phyloP scores from a whole-genome alignment of 2,329 filamentous ascomycete species.

The Claviceps sp. region DNA sequence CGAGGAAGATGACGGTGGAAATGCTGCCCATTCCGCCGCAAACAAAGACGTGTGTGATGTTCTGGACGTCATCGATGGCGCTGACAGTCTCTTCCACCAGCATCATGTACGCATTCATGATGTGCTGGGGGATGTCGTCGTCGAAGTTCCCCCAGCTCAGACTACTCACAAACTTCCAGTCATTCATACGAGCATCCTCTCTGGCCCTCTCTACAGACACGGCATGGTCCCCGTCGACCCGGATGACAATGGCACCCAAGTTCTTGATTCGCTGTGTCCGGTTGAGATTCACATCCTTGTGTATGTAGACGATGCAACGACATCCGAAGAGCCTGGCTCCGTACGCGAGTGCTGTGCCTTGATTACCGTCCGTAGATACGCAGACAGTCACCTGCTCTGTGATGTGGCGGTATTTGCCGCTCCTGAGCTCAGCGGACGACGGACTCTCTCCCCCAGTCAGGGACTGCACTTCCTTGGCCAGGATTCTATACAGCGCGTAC shows the following conservation, averaged over 20 bases:
- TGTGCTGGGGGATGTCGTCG: slow-evolving; percentile 4
- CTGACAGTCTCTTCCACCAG: slow-evolving; percentile 6
- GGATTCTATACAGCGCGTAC: slow-evolving; percentile 8
- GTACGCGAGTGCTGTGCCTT: slow-evolving; percentile 8
- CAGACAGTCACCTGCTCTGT: slow-evolving; percentile 8
- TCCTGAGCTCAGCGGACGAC: slow-evolving; percentile 4
- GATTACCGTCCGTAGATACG: slow-evolving; percentile 9
- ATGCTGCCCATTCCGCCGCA: slow-evolving; percentile 9
- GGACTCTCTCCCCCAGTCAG: not conserved
- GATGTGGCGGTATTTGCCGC: slow-evolving; percentile 5
- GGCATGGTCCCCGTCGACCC: slow-evolving; percentile 8
- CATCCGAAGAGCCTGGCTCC: slow-evolving; percentile 8
- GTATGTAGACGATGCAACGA: slow-evolving; percentile 9
- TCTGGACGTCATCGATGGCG: not conserved
- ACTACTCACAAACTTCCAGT: slow-evolving; percentile 9
- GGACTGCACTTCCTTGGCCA: slow-evolving; percentile 4
- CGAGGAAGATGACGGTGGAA: slow-evolving; percentile 6
- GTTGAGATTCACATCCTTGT: slow-evolving; percentile 5
- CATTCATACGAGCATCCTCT: slow-evolving; percentile 8
- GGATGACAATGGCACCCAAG: slow-evolving; percentile 7
- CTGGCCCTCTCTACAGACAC: slow-evolving; percentile 6
- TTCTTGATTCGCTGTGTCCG: slow-evolving; percentile 6
- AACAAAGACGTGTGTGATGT: slow-evolving; percentile 8
- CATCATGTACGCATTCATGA: slow-evolving; percentile 11
- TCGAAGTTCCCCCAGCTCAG: slow-evolving; percentile 8